Evolutionary conservation across 1,284 basidiomycete species (phyloP).

Genomic region (Tremellales sp.): DNA sequence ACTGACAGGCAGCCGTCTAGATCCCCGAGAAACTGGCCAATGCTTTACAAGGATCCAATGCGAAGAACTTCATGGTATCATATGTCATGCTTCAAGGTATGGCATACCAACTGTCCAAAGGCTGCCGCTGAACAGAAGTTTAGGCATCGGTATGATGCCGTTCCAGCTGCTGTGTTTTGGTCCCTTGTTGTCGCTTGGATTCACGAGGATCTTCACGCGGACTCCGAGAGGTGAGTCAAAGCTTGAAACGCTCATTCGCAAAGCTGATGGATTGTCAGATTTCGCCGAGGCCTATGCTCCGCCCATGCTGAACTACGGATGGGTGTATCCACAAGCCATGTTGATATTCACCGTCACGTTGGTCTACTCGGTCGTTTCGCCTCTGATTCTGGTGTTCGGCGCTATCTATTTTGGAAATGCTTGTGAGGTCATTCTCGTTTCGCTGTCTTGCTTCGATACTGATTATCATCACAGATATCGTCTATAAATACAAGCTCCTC

Average conservation of each 20-base stretch:
- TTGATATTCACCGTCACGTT: slow-evolving; percentile 92
- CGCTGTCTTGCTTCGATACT: slow-evolving; percentile 15
- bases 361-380: slow-evolving; percentile 91
- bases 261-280: slow-evolving; percentile 53
- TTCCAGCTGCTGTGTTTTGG: slow-evolving; percentile 87
- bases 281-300: slow-evolving; percentile 96
- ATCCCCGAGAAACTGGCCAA: slow-evolving; percentile 84
- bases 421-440: slow-evolving; percentile 46
- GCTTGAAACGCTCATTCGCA: not conserved
- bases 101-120: not conserved
- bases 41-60: slow-evolving; percentile 63
- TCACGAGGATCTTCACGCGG: slow-evolving; percentile 67
- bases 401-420: slow-evolving; percentile 90
- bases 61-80: slow-evolving; percentile 85
- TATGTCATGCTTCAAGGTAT: slow-evolving; percentile 89
- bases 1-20: slow-evolving; percentile 50
- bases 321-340: slow-evolving; percentile 88
- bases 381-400: slow-evolving; percentile 89
- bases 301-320: slow-evolving; percentile 91
- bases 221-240: slow-evolving; percentile 71
- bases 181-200: slow-evolving; percentile 68
- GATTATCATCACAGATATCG: slow-evolving; percentile 55
- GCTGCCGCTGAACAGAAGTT: not conserved
- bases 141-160: slow-evolving; percentile 88
- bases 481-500: slow-evolving; percentile 95